Base-by-base conservation (phyloP, 176 grass and related monocot genomes). In the Otatea glauca region DNA sequence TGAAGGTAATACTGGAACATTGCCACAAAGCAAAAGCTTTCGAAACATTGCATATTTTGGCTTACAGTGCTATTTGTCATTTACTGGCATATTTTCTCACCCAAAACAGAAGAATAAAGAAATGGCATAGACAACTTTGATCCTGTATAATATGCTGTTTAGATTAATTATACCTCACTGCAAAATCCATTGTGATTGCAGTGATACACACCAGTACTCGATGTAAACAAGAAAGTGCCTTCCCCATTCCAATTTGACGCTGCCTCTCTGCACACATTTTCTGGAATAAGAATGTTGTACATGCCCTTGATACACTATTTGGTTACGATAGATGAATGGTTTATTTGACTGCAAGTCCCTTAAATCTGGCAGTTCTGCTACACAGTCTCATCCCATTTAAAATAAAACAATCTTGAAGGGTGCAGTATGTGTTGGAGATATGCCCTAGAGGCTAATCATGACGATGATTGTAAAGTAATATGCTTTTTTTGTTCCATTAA, bases 151-250 rank as follows among this genome's bases (percentile, higher is more conserved):
- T 76, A 67, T 41, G 76, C 37, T 76, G 53, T 59, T 70, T 74
- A 54, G 23, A 75, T 75, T 69, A 62, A 7, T 34, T 44, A 47
- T 70, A 98, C 92, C 95, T 95, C 92, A 51, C 75, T 60, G 37
- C 91, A 98, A 1, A 88, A 88, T 75, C 79, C 92, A 83, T 98
- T 98, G 80, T 98, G 73, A 56, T 44, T 88, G 85, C 85, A 86
- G 48, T 98, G 89, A 95, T 93, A 95, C 25, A 82, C 62, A 60
- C 89, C 92, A 79, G 92, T 88, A 79, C 92, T 98, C 5, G 91
- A 98, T 68, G 96, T 98, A 84, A 95, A 98, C 43, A 98, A 50
- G 80, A 95, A 98, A 84, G 84, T 92, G 37, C 96, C 96, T 88
- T 93, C 91, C 74, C 89, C 85, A 67, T 76, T 98, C 96, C 96